Percentiles rank a stretch among this genome's conserved stretches.
Evolutionary conservation across 192 early-diverging fungal genomes (phyloP).

Genomic region (Backusella tuberculispora): DNA sequence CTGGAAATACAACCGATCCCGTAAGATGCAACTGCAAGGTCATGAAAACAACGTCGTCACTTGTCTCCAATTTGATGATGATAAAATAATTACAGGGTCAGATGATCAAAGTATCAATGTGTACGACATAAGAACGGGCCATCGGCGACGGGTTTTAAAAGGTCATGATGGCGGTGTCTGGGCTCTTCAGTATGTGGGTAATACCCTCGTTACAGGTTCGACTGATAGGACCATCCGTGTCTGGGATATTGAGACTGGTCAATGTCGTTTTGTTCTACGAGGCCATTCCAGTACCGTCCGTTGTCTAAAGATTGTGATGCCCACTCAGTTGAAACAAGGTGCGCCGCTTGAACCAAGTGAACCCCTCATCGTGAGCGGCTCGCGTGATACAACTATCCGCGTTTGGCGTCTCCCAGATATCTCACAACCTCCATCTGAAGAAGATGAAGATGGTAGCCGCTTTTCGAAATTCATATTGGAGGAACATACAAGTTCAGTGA

Average conservation of each 20-base stretch:
- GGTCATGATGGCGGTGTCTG: conserved; percentile 98
- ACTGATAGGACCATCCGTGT: conserved; percentile 97
- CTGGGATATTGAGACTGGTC: conserved; percentile 92
- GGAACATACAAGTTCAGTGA: conserved; percentile 87
- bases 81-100: conserved; percentile 94
- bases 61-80: conserved; percentile 92
- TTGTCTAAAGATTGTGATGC: conserved; percentile 89
- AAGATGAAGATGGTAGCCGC: conserved; percentile 63
- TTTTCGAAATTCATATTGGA: conserved; percentile 69
- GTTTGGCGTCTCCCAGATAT: conserved; percentile 85
- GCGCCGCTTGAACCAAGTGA: conserved; percentile 61
- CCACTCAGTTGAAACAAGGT: conserved; percentile 52
- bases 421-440: conserved; percentile 18
- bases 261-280: conserved; percentile 90
- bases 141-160: conserved; percentile 65
- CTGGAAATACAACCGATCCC: conserved; percentile 77
- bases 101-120: conserved; percentile 95
- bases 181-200: conserved; percentile 90
- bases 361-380: conserved; percentile 92
- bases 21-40: conserved; percentile 80
- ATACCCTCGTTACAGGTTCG: conserved; percentile 92
- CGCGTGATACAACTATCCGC: conserved; percentile 86
- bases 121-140: conserved; percentile 87
- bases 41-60: conserved; percentile 74
- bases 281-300: conserved; percentile 96